Conservation (phyloP, 225 moss, liverwort and hornwort genomes). For the Bryoerythrophyllum caledonicum region DNA sequence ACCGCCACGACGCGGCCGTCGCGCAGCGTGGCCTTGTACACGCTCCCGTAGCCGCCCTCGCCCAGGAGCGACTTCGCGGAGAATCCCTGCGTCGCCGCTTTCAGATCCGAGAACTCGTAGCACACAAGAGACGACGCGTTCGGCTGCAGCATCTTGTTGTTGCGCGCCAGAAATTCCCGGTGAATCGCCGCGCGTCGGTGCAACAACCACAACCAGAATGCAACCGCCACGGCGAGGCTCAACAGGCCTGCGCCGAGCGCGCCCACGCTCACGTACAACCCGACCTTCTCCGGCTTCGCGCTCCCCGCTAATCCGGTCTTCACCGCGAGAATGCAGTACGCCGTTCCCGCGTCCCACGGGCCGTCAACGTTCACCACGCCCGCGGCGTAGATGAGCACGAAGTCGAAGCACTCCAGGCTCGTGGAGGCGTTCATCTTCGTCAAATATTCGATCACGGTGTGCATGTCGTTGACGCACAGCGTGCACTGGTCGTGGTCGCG, state of each 20-base stretch:
- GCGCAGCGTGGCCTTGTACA: conserved; percentile 39
- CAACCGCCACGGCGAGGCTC: conserved; percentile 13
- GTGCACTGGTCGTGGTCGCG: conserved; percentile 26
- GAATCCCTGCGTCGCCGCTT: conserved; percentile 36
- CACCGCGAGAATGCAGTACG: conserved; percentile 44
- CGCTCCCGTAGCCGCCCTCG: conserved; percentile 40
- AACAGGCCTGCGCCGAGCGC: conserved; percentile 21
- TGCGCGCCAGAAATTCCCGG: conserved; percentile 33
- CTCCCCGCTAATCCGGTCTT: background rate
- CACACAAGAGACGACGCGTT: conserved; percentile 35
- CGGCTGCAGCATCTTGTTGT: conserved; percentile 36
- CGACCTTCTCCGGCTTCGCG: conserved; percentile 9
- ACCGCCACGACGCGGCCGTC: conserved; percentile 35
- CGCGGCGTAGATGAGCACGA: conserved; percentile 38
- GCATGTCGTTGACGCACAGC: conserved; percentile 25
- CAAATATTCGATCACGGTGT: background rate
- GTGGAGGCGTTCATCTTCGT: conserved; percentile 12
- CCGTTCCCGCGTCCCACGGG: conserved; percentile 44
- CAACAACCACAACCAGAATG: conserved; percentile 20
- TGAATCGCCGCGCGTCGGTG: conserved; percentile 29
- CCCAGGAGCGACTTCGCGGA: conserved; percentile 29
- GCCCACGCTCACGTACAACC: conserved; percentile 31
- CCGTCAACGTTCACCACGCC: conserved; percentile 49
- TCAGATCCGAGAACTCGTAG: conserved; percentile 38
- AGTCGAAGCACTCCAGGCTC: conserved; percentile 20